A percentile compares a stretch with the other conserved stretches of the same genome.
phyloP scores from a whole-genome alignment of 257 asterid species.

The Solanum virginianum region DNA sequence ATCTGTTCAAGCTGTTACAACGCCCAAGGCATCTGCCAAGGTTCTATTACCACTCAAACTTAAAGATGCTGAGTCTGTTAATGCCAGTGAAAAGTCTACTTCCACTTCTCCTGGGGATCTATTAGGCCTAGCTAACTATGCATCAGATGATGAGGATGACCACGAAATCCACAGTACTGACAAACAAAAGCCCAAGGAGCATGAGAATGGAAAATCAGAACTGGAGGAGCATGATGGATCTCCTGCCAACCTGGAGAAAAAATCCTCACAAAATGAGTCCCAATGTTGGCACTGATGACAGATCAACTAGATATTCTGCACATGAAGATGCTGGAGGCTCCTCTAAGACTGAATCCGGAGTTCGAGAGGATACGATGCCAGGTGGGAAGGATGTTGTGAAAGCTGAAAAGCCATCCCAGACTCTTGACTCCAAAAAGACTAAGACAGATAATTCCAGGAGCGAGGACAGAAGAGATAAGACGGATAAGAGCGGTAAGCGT shows the following conservation, averaged over 20 bases:
- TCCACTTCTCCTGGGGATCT: slow-evolving; percentile 57
- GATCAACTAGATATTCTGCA: slow-evolving; percentile 12
- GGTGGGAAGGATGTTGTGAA: slow-evolving; percentile 20
- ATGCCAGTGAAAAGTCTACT: slow-evolving; percentile 42
- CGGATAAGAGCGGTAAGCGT: slow-evolving; percentile 34
- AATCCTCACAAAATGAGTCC: slow-evolving; percentile 18
- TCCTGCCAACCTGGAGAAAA: slow-evolving; percentile 15
- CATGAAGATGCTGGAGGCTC: slow-evolving; percentile 11
- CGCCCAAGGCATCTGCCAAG: slow-evolving; percentile 47
- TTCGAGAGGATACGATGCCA: slow-evolving; percentile 18
- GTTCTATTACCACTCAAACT: slow-evolving; percentile 43
- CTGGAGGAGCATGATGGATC: slow-evolving; percentile 10
- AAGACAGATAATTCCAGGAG: slow-evolving; percentile 16
- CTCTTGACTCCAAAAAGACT: slow-evolving; percentile 21
- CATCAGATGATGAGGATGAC: slow-evolving; percentile 78
- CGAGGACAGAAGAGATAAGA: slow-evolving; percentile 18
- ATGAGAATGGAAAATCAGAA: slow-evolving; percentile 39
- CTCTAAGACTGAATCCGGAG: slow-evolving; percentile 20
- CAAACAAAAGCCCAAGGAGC: slow-evolving; percentile 23
- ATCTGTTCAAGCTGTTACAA: slow-evolving; percentile 32
- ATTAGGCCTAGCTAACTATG: slow-evolving; percentile 82
- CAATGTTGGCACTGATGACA: slow-evolving; percentile 9
- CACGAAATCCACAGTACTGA: slow-evolving; percentile 44
- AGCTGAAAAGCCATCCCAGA: slow-evolving; percentile 33
- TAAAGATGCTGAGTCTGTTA: slow-evolving; percentile 26